These are phyloP conservation scores for Krasilnikovozyma curviuscula DNA, from an alignment of 768 basidiomycete genomes.

Conservation along the genomic window DNA sequence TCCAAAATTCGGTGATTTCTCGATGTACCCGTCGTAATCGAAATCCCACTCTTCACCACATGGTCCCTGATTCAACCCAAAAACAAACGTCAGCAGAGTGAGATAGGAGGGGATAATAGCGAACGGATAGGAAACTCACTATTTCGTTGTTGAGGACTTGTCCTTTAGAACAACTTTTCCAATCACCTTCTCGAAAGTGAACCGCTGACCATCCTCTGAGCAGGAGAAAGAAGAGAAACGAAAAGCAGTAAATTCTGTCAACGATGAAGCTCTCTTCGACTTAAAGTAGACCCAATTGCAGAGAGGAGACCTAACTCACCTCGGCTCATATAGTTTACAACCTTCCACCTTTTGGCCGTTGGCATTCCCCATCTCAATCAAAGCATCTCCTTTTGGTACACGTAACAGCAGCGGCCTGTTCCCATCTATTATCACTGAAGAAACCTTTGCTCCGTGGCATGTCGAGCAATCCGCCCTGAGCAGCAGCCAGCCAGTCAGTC, in stretches of 20 bases:
- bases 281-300: not conserved
- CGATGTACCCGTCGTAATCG: conserved; percentile 23
- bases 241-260: not conserved
- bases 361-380: conserved; percentile 25
- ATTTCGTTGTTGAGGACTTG: conserved; percentile 23
- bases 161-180: conserved; percentile 22
- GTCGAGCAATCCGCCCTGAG: conserved; percentile 24
- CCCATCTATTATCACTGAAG: conserved; percentile 24
- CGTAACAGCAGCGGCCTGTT: conserved; percentile 24
- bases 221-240: not conserved
- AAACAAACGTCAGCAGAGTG: not conserved
- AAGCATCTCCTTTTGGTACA: conserved; percentile 21
- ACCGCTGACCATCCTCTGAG: conserved; percentile 26
- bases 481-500: not conserved
- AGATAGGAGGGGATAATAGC: not conserved
- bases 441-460: conserved; percentile 19
- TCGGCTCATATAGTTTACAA: conserved; percentile 26
- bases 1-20: conserved; percentile 19
- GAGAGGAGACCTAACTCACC: conserved; percentile 15
- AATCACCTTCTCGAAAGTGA: conserved; percentile 27
- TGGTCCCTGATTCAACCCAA: conserved; percentile 19
- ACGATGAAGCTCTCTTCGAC: not conserved
- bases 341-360: conserved; percentile 22
- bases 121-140: conserved; percentile 14
- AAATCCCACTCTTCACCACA: conserved; percentile 28